These are phyloP conservation scores for Clitopilus hobsonii DNA, from an alignment of 768 basidiomycete genomes.

Conservation along the genomic window DNA sequence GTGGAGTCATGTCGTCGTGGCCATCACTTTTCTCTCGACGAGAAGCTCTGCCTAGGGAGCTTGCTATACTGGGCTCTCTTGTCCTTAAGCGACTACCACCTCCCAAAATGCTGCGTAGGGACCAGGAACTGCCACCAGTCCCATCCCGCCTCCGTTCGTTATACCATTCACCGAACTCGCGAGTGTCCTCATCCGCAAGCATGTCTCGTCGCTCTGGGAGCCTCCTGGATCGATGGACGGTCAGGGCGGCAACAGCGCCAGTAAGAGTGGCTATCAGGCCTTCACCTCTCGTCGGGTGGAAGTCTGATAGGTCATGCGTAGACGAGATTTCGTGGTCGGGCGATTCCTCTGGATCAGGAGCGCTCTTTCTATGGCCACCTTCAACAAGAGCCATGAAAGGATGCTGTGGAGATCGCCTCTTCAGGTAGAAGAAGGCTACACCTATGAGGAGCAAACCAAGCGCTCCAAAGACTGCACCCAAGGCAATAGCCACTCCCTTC, in stretches of 20 bases:
- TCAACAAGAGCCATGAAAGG: conserved; percentile 27
- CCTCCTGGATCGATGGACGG: conserved; percentile 10
- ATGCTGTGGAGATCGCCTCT: conserved; percentile 23
- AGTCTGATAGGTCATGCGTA: not conserved
- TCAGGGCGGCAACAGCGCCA: conserved; percentile 25
- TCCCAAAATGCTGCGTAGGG: conserved; percentile 42
- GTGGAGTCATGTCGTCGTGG: conserved; percentile 44
- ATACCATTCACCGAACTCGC: conserved; percentile 43
- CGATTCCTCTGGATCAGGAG: conserved; percentile 7
- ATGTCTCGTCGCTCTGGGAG: conserved; percentile 54
- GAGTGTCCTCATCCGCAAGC: conserved; percentile 72
- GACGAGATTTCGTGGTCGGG: not conserved
- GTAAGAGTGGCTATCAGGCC: conserved; percentile 20
- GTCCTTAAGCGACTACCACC: conserved; percentile 30
- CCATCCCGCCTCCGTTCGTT: conserved; percentile 30
- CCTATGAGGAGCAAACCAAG: conserved; percentile 45
- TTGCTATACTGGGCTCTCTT: conserved; percentile 33
- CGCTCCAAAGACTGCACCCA: conserved; percentile 60
- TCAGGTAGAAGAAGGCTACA: conserved; percentile 39
- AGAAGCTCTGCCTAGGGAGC: conserved; percentile 21
- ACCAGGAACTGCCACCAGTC: conserved; percentile 48
- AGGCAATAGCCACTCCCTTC: conserved; percentile 40
- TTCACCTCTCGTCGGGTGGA: not conserved
- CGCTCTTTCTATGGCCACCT: conserved; percentile 29
- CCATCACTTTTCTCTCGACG: conserved; percentile 42